These are phyloP conservation scores for Backusella morwellensis DNA, from an alignment of 192 early-diverging fungal genomes.

Conservation along the genomic window DNA sequence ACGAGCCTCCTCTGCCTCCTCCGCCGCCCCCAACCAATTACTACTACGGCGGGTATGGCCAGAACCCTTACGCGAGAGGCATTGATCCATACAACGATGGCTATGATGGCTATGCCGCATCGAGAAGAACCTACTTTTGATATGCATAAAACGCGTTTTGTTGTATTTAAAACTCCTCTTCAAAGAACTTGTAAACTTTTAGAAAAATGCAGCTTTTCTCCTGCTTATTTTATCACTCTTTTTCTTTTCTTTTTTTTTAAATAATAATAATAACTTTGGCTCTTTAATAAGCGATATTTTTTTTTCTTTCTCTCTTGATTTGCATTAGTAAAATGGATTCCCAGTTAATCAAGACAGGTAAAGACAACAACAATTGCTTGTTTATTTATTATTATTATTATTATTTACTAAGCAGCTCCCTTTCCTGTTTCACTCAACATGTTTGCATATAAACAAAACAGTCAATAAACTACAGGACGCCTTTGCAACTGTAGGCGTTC, in stretches of 20 bases:
- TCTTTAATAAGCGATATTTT: neutral
- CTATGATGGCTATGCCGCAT: neutral
- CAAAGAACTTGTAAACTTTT: neutral
- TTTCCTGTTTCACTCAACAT: neutral
- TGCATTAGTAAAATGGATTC: conserved; percentile 44
- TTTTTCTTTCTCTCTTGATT: neutral
- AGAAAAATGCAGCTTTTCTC: neutral
- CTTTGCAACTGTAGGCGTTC: conserved; percentile 87
- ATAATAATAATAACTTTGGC: too few relatives aligned
- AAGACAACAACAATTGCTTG: neutral
- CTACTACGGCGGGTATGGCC: neutral
- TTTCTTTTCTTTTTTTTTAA: neutral
- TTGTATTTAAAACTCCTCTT: neutral
- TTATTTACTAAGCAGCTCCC: neutral
- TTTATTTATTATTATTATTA: neutral
- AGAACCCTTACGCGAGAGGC: neutral
- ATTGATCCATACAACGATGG: neutral
- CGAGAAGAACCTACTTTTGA: neutral
- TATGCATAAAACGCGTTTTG: neutral
- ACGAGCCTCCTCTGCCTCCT: neutral
- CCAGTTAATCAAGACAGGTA: conserved; percentile 52
- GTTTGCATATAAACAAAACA: conserved; percentile 8
- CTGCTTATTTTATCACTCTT: neutral
- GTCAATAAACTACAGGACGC: conserved; percentile 90
- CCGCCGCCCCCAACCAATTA: neutral